Conservation (phyloP, 2,329 filamentous ascomycete genomes). For the Simplicillium aogashimaense region DNA sequence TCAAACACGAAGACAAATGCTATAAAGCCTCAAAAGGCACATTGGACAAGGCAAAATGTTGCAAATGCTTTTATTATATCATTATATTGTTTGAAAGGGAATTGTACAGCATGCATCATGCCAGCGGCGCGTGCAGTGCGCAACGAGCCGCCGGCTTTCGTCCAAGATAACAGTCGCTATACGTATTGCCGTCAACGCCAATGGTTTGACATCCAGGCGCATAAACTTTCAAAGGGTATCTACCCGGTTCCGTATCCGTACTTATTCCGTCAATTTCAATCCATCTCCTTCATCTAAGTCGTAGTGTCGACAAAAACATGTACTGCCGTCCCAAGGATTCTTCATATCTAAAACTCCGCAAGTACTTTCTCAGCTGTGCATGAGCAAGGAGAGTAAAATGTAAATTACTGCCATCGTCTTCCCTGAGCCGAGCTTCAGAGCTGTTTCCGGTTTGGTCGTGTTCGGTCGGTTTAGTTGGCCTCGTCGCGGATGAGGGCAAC, state of each 20-base stretch:
- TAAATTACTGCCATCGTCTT: too few relatives aligned
- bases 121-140: too few relatives aligned
- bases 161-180: constrained; percentile 9
- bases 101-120: too few relatives aligned
- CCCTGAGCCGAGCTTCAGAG: too few relatives aligned
- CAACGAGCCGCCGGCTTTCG: constrained; percentile 1
- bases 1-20: too few relatives aligned
- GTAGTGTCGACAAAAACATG: too few relatives aligned
- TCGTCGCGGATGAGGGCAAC: constrained; percentile 96
- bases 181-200: constrained; percentile 18
- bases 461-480: constrained; percentile 51
- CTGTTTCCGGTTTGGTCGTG: too few relatives aligned
- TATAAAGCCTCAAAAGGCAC: too few relatives aligned
- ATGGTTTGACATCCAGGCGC: not conserved
- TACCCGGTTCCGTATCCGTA: constrained; percentile 11
- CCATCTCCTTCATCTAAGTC: constrained; percentile 10
- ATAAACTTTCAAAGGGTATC: constrained; percentile 10
- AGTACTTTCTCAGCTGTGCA: not conserved
- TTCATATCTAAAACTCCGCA: constrained; percentile 11
- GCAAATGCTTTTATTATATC: too few relatives aligned
- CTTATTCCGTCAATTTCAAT: constrained; percentile 16
- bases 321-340: constrained; percentile 6
- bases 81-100: too few relatives aligned
- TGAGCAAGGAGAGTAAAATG: too few relatives aligned
- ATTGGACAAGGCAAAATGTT: too few relatives aligned